Evolutionary conservation across 768 basidiomycete genomes (phyloP).

Genomic region (Trametes cubensis): DNA sequence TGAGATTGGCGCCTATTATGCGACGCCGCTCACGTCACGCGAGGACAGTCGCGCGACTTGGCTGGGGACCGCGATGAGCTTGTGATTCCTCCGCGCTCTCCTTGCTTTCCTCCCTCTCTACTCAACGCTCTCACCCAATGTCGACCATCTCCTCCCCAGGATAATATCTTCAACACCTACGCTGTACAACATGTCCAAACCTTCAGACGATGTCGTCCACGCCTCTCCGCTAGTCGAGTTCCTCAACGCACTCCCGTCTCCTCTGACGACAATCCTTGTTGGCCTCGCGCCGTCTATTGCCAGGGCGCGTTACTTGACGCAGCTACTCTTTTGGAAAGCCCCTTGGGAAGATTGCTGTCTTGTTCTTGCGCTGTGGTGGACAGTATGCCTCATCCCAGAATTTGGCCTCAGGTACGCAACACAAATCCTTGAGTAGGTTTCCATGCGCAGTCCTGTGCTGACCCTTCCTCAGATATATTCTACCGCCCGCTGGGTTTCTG

Average conservation of each 20-base stretch:
- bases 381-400: slow-evolving; percentile 58
- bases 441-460: not conserved
- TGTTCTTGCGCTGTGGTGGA: slow-evolving; percentile 76
- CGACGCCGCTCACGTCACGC: slow-evolving; percentile 16
- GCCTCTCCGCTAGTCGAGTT: slow-evolving; percentile 43
- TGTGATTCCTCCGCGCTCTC: slow-evolving; percentile 8
- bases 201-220: slow-evolving; percentile 13
- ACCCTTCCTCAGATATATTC: slow-evolving; percentile 48
- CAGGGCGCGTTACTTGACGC: slow-evolving; percentile 42
- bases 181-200: slow-evolving; percentile 22
- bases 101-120: not conserved
- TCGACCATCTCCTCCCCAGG: not conserved
- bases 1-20: not conserved
- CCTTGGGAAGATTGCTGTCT: slow-evolving; percentile 67
- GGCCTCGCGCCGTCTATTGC: slow-evolving; percentile 60
- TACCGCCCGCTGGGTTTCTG: slow-evolving; percentile 56
- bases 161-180: not conserved
- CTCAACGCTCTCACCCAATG: slow-evolving; percentile 1
- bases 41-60: slow-evolving; percentile 1
- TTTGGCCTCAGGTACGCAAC: slow-evolving; percentile 48
- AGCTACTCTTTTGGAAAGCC: slow-evolving; percentile 61
- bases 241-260: slow-evolving; percentile 60
- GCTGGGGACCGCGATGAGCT: not conserved
- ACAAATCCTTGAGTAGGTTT: too few relatives aligned
- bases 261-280: slow-evolving; percentile 62